Base-by-base conservation (phyloP, 2,329 filamentous ascomycete genomes). In the Cryphonectria carpinicola region DNA sequence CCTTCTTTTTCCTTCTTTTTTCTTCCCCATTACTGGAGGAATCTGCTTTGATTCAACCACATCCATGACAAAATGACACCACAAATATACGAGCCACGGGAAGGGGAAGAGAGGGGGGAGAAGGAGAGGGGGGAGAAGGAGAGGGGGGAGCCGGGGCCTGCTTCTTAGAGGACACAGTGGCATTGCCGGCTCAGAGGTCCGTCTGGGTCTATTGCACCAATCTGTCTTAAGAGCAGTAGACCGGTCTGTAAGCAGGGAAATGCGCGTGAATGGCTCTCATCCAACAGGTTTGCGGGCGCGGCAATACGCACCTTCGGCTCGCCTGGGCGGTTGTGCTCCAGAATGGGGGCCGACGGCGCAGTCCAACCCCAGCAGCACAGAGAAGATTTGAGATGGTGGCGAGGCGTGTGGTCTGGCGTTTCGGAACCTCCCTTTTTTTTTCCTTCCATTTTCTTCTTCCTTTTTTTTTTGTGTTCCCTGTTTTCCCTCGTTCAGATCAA, bases 341-440 rank as follows among this genome's bases (percentile, higher is more conserved):
- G 41, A 37, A 37, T 32, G 32, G 37, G 66, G 69, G 39, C 66
- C 52, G 66, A 66, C 69, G 54, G 66, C 52, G 67, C 61, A 66
- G 11, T 25, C 39, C 41, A 35, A 41, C 41, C 52, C 35, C 37
- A 28, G 28, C 32, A 46, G 10, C n/a, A 52, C 8, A 39, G 10
- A 35, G 43, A 56, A 37, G 10, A n/a, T 4, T n/a, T 11, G 22
- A n/a, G 22, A n/a, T n/a, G 22, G 46, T 49, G 46, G 46, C 19
- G 22, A 10, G 46, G 46, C 4, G 43, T 17, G 17, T 46, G 58
- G 56, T 19, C 35, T 39, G 46, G 56, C 32, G 43, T 52, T 25
- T 19, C 54, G 22, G 22, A 22, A 61, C 19, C 19, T 13, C 22
- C 35, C 19, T 5, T n/a, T 19, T 4, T 6, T 19, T 22, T 32